Base-by-base conservation (phyloP, 768 basidiomycete species). In the Calvatia gigantea region DNA sequence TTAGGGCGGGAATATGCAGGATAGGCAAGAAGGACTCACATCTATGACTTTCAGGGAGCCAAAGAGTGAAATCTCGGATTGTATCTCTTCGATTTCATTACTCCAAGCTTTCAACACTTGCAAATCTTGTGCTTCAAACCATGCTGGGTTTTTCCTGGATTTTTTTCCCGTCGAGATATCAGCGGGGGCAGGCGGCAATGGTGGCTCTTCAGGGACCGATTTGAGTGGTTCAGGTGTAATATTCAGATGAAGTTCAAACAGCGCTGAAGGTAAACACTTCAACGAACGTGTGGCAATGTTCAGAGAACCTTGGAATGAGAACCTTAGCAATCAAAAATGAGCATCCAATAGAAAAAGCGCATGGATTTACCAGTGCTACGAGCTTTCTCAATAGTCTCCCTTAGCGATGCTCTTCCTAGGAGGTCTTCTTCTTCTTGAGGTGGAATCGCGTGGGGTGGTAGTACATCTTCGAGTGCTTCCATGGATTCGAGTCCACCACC, bases 81-180 rank as follows among this genome's bases (percentile, higher is more conserved):
- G 91, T 27, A 94, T 77, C 63, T 89, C 87, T 15, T 79, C 60
- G 38, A 94, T 91, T 17, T 87, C 84, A 62, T 94, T 93, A 62
- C 84, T 87, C 81, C 86, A 87, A 14, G 84, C 84, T 65, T 91
- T 92, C 39, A 94, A 70, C 4, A 87, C 73, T 33, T 81, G 79
- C 19, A 94, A 70, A 68, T 94, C 91, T 64, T 88, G 86, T 1
- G 86, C 86, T 65, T 92, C 90, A 61, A 84, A 94, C 89, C 91
- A 91, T 1, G 87, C 76, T 11, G 87, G 83, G 45, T 75, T 71
- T 29, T 70, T 73, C 50, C 76, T 74, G 29, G 71, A 74, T 7
- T 73, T 68, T 39, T 74, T 73, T 54, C 71, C 74, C n/a, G 66
- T 67, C 12, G 69, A 60, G 7, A 65, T 59, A 41, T 66, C 64